These are phyloP conservation scores for Puccinia polysora DNA, from an alignment of 1,284 basidiomycete genomes.

Conservation along the genomic window DNA sequence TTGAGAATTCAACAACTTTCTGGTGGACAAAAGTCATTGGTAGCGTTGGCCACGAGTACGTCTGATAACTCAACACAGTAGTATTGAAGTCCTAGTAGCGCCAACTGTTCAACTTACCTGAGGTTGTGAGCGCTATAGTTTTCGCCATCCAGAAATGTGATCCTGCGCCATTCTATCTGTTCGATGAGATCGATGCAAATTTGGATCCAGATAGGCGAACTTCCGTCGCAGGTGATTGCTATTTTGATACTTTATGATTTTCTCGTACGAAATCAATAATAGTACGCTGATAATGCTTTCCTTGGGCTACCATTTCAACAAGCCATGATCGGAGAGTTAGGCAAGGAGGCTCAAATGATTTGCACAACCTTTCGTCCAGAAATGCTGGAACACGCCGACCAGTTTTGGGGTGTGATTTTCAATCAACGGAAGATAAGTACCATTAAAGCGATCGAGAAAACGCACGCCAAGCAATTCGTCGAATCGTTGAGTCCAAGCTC, in stretches of 20 bases:
- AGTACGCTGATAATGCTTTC: background rate
- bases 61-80: background rate
- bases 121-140: constrained; percentile 58
- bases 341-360: constrained; percentile 87
- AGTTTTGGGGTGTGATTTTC: constrained; percentile 98
- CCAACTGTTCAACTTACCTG: background rate
- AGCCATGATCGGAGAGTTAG: constrained; percentile 84
- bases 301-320: background rate
- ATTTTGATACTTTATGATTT: background rate
- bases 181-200: constrained; percentile 99
- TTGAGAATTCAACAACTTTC: constrained; percentile 93
- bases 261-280: no score
- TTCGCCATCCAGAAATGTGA: constrained; percentile 99
- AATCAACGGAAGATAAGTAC: constrained; percentile 77
- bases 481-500: constrained; percentile 27
- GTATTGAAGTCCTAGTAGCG: background rate
- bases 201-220: constrained; percentile 96
- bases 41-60: constrained; percentile 68
- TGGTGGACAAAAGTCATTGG: constrained; percentile 94
- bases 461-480: constrained; percentile 43
- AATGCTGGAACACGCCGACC: constrained; percentile 89
- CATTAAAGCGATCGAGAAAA: constrained; percentile 40
- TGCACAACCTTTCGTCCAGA: constrained; percentile 97
- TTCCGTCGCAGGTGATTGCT: constrained; percentile 67
- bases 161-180: constrained; percentile 98